Base-by-base conservation (phyloP, 495 filamentous ascomycete genomes). In the Penicillium malachiteum region DNA sequence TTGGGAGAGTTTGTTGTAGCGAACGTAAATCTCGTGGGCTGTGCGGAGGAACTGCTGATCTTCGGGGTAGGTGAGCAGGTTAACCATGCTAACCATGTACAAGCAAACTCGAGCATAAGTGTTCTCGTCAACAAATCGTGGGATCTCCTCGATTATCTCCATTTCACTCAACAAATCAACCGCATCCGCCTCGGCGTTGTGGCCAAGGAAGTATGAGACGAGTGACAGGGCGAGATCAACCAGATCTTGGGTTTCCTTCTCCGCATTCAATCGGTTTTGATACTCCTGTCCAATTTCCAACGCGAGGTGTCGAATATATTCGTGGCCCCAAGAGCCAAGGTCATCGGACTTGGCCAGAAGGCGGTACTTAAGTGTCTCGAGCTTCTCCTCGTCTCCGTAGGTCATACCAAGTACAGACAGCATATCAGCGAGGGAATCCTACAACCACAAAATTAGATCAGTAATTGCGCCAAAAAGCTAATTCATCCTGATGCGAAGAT, bases 21-120 rank as follows among this genome's bases (percentile, higher is more conserved):
- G 82, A 59, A 87, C 88, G 76, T 99, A 99, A 69, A 97, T 95
- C 50, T 81, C 79, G 72, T 97, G 93, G 48, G 92, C 92, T 1
- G 92, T 92, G 41, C 81, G 81, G 55, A 99, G 87, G 73, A 97
- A 97, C 68, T 87, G 84, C 67, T 96, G 87, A 67, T 97, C 96
- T 76, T 99, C 94, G 31, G 94, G 94, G 66, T 92, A 96, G 8
- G 95, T 97, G 67, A 99, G 84, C 13, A 97, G 84, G 61, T 93
- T 94, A 48, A 99, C 94, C 91, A 97, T 97, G 78, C 89, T 96
- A 62, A 96, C 91, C 87, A 99, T 96, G 71, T 99, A 99, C 61
- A 99, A 71, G 75, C 93, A 97, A 52, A 96, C 94, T 61, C 94
- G 80, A 26, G 87, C 74, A 65, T 95, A 99, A 32, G 92, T 97